A percentile compares a stretch with the other conserved stretches of the same genome.
phyloP scores from a whole-genome alignment of 257 asterid species.

The Plectranthus barbatus region DNA sequence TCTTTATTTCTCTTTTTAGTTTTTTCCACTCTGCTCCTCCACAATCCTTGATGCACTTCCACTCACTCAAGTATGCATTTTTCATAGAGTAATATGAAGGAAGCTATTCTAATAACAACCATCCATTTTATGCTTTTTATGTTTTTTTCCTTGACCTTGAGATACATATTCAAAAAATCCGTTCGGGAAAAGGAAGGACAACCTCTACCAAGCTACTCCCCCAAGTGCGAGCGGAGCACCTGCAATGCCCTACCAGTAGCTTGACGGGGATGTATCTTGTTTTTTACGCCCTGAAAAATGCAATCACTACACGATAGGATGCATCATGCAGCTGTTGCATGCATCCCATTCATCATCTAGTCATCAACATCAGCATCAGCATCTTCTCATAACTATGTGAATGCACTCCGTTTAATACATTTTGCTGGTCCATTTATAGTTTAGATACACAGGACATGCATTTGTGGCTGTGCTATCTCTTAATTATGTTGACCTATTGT shows the following conservation, averaged over 20 bases:
- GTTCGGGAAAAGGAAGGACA: constrained; percentile 88
- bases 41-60: neutral
- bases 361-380: constrained; percentile 64
- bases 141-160: constrained; percentile 47
- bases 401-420: constrained; percentile 34
- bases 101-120: neutral
- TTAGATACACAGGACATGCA: constrained; percentile 8
- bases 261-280: constrained; percentile 20
- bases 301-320: constrained; percentile 53
- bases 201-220: constrained; percentile 29
- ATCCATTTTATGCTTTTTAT: neutral
- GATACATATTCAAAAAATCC: constrained; percentile 97
- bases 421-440: constrained; percentile 19
- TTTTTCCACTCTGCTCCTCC: neutral
- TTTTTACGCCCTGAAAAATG: constrained; percentile 54
- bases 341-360: constrained; percentile 78
- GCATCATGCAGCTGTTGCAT: constrained; percentile 93
- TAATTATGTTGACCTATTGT: constrained; percentile 14
- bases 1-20: neutral
- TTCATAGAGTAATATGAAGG: neutral
- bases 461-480: constrained; percentile 18
- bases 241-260: constrained; percentile 45
- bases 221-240: constrained; percentile 55
- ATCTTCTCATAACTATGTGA: constrained; percentile 37
- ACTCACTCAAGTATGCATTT: neutral